Percentiles rank a stretch among this genome's conserved stretches.
phyloP scores from a whole-genome alignment of 2,329 filamentous ascomycete genomes.

The Colletotrichum sp. region DNA sequence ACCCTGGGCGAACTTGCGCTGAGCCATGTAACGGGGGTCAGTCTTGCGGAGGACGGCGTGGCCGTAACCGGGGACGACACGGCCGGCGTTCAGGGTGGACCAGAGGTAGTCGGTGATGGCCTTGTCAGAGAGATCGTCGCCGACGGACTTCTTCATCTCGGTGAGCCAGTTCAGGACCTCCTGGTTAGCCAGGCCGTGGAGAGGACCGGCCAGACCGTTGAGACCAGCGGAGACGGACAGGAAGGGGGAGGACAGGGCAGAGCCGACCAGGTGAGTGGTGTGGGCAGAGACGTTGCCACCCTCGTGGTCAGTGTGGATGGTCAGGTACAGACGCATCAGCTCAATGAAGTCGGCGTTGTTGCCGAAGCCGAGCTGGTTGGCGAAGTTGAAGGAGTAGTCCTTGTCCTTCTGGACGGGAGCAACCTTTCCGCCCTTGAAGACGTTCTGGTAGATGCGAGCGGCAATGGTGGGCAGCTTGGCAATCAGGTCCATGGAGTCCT shows the following conservation, averaged over 20 bases:
- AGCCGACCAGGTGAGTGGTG: conserved; percentile 97
- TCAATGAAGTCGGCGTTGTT: conserved; percentile 97
- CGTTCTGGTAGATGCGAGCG: conserved; percentile 98
- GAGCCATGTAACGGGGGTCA: conserved; percentile 97
- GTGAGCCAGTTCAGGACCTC: conserved; percentile 99
- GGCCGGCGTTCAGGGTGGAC: conserved; percentile 93
- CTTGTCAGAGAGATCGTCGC: conserved; percentile 94
- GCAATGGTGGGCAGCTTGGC: conserved; percentile 99
- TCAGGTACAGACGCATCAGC: conserved; percentile 98
- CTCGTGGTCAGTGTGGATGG: conserved; percentile 99
- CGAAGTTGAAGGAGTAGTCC: conserved; percentile 99
- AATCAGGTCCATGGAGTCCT: conserved; percentile 99
- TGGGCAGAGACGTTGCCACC: conserved; percentile 98
- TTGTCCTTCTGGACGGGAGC: conserved; percentile 96
- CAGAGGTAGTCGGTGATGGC: conserved; percentile 99
- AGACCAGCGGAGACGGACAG: conserved; percentile 95
- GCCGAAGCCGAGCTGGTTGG: conserved; percentile 98
- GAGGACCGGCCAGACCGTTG: conserved; percentile 96
- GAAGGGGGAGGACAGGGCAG: conserved; percentile 95
- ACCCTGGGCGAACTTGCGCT: conserved; percentile 91
- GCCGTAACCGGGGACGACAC: conserved; percentile 97
- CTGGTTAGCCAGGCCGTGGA: conserved; percentile 99
- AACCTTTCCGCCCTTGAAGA: conserved; percentile 99
- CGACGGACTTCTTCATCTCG: conserved; percentile 96
- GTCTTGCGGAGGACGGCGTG: conserved; percentile 99